Percentiles rank a stretch among this genome's conserved stretches.
phyloP scores from a whole-genome alignment of 305 asterid genomes.

The Fraxinus albicans region DNA sequence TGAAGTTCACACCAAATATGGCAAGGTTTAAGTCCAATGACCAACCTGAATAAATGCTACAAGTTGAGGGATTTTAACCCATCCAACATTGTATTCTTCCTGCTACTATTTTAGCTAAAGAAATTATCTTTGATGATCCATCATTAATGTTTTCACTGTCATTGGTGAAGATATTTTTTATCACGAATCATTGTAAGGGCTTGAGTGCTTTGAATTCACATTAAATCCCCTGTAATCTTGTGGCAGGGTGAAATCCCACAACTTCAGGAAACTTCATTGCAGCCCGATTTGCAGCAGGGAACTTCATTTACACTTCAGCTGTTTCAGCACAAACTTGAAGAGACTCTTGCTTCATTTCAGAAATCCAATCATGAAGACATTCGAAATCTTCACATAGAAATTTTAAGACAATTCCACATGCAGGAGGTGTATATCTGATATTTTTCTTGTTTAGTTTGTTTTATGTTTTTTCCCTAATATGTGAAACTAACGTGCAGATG shows the following conservation, averaged over 20 bases:
- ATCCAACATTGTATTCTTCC: conserved; percentile 1
- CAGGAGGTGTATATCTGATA: conserved; percentile 65
- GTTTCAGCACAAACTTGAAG: conserved; percentile 87
- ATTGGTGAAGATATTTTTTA: not conserved
- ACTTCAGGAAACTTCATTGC: conserved; percentile 39
- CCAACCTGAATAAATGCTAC: not conserved
- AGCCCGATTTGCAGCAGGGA: conserved; percentile 72
- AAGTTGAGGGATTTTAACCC: not conserved
- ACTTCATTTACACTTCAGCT: conserved; percentile 86
- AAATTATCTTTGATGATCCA: conserved; percentile 14
- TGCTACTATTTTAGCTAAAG: conserved; percentile 7
- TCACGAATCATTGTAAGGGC: conserved; percentile 11
- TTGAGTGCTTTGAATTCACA: conserved; percentile 9
- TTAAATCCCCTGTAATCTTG: conserved; percentile 17
- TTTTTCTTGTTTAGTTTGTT: not conserved
- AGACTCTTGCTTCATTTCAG: conserved; percentile 81
- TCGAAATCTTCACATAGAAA: conserved; percentile 89
- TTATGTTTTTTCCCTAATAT: conserved; percentile 16
- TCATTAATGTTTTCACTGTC: conserved; percentile 1
- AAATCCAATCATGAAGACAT: conserved; percentile 83
- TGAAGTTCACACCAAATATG: not conserved
- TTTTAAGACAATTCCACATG: conserved; percentile 82
- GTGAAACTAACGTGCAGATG: conserved; percentile 1
- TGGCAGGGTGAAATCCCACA: conserved; percentile 61
- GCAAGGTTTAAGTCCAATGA: not conserved